These are phyloP conservation scores for Lactarius indigo DNA, from an alignment of 768 basidiomycete genomes.

Conservation along the genomic window DNA sequence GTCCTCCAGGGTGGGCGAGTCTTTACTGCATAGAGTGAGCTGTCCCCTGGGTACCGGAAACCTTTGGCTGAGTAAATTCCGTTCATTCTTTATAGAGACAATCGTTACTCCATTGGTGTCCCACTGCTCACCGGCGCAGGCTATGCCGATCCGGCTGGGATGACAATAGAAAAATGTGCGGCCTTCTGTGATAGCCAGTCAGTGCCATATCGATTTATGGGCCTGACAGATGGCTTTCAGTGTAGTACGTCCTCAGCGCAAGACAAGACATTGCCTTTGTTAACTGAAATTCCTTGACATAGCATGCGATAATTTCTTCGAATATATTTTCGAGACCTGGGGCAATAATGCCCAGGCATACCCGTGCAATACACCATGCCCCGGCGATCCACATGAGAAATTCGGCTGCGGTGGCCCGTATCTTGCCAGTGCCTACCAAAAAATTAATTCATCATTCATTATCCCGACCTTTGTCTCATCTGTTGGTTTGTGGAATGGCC, in stretches of 20 bases:
- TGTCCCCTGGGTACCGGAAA: not conserved
- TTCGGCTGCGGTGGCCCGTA: constrained; percentile 55
- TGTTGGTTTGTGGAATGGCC: constrained; percentile 60
- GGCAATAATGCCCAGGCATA: constrained; percentile 42
- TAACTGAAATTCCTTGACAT: not conserved
- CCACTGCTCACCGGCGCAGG: constrained; percentile 48
- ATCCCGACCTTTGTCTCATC: constrained; percentile 48
- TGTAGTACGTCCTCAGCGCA: constrained; percentile 44
- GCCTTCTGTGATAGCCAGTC: constrained; percentile 40
- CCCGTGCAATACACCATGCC: constrained; percentile 57
- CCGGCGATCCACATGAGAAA: constrained; percentile 49
- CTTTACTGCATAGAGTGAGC: not conserved
- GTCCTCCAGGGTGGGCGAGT: not conserved
- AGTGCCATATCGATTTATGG: constrained; percentile 52
- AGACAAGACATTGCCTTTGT: not conserved
- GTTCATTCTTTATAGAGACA: not conserved
- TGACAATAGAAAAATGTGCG: constrained; percentile 57
- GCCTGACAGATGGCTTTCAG: constrained; percentile 60
- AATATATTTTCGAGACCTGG: constrained; percentile 45
- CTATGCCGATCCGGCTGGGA: constrained; percentile 45
- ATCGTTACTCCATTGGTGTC: not conserved
- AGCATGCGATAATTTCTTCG: constrained; percentile 28
- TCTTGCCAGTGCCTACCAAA: constrained; percentile 53
- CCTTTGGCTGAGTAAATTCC: not conserved
- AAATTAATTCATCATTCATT: constrained; percentile 40